Base-by-base conservation (phyloP, 164 flowering plant species). In the Magnolia sinica region DNA sequence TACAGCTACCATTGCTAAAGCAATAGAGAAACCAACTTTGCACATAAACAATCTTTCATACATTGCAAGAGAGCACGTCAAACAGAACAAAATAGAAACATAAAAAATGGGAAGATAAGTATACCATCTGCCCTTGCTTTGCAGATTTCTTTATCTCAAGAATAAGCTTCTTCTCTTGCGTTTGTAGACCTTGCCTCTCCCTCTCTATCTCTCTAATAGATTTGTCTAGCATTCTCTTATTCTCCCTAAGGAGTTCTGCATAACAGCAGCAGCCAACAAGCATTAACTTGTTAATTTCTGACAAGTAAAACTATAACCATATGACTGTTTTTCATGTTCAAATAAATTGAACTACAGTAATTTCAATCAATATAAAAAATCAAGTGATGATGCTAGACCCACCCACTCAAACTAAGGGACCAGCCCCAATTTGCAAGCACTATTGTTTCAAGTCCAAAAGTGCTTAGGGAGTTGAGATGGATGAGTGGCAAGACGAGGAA, bases 61-160 rank as follows among this genome's bases (percentile, higher is more conserved):
- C 61, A 55, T 8, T 10, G 18, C 61, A 55, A 16, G 3, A 16
- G 0, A 7, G 8, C 11, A 55, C 61, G 1, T 55, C 13, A 55
- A 37, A 37, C 45, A 37, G 45, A 37, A 5, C 61, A 55, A 55
- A 55, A 55, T 55, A 55, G 18, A 55, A 55, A 19, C 18, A 31
- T 68, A 0, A 19, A 31, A 37, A 16, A 11, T 4, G 61, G 61
- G 61, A 55, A 10, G 18, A 55, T 8, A 27, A 68, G n/a, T 24
- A 22, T 66, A 96, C 99, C 99, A 96, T 96, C 87, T 94, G 99
- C 55, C 99, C 99, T 88, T 92, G 98, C 85, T 96, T 96, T 59
- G 99, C 99, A 69, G 88, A 90, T 81, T 96, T 96, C 90, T 94
- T 96, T 29, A 96, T 96, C 82, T 96, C 98, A 0, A 83, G 73